Conservation (phyloP, 2,329 filamentous ascomycete species). For the Xylariaceae sp. region DNA sequence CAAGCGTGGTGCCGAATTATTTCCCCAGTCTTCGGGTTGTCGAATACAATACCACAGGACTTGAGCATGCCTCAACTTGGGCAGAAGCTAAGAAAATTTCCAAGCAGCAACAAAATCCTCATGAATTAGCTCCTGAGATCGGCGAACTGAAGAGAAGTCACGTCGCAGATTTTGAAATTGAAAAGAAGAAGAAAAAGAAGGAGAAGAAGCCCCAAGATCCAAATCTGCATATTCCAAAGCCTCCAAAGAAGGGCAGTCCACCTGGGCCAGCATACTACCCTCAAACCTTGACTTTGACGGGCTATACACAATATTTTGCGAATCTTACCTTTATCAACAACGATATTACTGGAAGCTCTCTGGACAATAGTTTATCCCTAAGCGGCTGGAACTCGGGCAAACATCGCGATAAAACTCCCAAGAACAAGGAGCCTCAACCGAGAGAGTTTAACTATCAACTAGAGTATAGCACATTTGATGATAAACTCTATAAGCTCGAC, state of each 20-base stretch:
- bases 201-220: slow-evolving; percentile 51
- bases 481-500: slow-evolving; percentile 67
- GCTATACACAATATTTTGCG: slow-evolving; percentile 88
- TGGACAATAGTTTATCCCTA: slow-evolving; percentile 29
- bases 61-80: slow-evolving; percentile 57
- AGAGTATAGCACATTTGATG: slow-evolving; percentile 80
- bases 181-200: slow-evolving; percentile 41
- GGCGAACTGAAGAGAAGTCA: slow-evolving; percentile 22
- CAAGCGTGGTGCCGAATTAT: slow-evolving; percentile 89
- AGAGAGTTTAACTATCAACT: slow-evolving; percentile 69
- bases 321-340: slow-evolving; percentile 92
- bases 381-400: slow-evolving; percentile 61
- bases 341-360: slow-evolving; percentile 44
- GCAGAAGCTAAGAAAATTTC: slow-evolving; percentile 17
- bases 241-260: slow-evolving; percentile 66
- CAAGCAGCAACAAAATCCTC: not conserved
- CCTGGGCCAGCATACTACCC: slow-evolving; percentile 89
- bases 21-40: slow-evolving; percentile 86
- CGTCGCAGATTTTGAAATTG: slow-evolving; percentile 24
- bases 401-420: slow-evolving; percentile 55
- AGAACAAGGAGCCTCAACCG: slow-evolving; percentile 51
- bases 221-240: slow-evolving; percentile 61
- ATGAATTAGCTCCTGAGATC: slow-evolving; percentile 3
- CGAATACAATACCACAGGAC: slow-evolving; percentile 84
- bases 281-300: slow-evolving; percentile 72